phyloP scores from a whole-genome alignment of 495 filamentous ascomycete species.

The Penicillium chermesinum region DNA sequence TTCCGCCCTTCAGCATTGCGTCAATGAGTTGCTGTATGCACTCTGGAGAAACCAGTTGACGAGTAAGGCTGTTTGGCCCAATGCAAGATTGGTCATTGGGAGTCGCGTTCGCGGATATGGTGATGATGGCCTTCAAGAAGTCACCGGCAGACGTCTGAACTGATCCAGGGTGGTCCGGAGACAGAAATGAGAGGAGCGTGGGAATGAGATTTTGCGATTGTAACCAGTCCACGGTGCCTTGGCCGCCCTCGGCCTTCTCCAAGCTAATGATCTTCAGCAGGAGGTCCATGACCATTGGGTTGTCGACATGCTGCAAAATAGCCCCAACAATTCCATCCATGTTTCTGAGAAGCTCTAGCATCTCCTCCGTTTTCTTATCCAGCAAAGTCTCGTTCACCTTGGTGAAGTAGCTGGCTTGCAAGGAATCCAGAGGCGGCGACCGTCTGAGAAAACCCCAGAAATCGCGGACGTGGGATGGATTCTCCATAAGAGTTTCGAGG shows the following conservation, averaged over 20 bases:
- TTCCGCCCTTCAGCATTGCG: conserved; percentile 92
- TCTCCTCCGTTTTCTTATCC: conserved; percentile 96
- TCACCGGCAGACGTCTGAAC: conserved; percentile 97
- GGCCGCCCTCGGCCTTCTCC: conserved; percentile 85
- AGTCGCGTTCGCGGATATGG: conserved; percentile 95
- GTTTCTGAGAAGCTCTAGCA: conserved; percentile 82
- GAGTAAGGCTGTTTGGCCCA: conserved; percentile 92
- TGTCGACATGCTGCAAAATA: conserved; percentile 92
- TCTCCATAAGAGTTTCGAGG: conserved; percentile 84
- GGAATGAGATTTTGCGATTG: conserved; percentile 89
- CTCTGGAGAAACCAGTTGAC: conserved; percentile 84
- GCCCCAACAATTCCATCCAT: conserved; percentile 74
- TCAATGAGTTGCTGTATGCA: conserved; percentile 77
- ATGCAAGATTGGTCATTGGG: conserved; percentile 98
- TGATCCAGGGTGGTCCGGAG: conserved; percentile 71
- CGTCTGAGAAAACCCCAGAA: conserved; percentile 90
- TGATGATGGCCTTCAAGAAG: conserved; percentile 98
- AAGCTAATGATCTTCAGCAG: conserved; percentile 95
- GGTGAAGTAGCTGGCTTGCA: conserved; percentile 96
- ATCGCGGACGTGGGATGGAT: conserved; percentile 63
- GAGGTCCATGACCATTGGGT: conserved; percentile 98
- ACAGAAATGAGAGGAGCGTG: conserved; percentile 78
- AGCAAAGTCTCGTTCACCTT: conserved; percentile 96
- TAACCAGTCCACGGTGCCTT: conserved; percentile 96
- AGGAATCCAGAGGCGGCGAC: conserved; percentile 74